Evolutionary conservation across 352 stramenopile genomes (phyloP), one percentile per base, ranked within the genome.

Genomic region (Globisporangium perplexum): DNA sequence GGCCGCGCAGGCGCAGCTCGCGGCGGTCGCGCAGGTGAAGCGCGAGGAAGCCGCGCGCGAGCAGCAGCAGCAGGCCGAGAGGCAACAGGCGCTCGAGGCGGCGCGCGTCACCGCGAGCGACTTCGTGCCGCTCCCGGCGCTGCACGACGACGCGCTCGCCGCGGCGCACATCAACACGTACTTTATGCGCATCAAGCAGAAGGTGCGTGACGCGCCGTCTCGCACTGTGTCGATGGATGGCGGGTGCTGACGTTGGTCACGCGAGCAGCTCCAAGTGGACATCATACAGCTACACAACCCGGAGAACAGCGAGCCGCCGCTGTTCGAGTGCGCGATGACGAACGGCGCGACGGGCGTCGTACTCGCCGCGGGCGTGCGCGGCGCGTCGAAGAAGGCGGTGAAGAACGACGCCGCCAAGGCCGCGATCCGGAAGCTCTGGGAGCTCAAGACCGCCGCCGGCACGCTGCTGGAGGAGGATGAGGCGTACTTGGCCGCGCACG

Each of bases 371-470:
- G 69, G 70, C 17, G 55, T 98, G 1, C 65, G 74, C 50, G 83
- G 46, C 0, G 35, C 52, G 1, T 90, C 77, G 0, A 90, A 95
- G 67, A 90, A 89, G 41, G 23, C 65, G 4, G 78, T 67, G 8
- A 88, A 95, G 57, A 88, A 86, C 17, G 70, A 87, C 5, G 77
- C 78, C 1, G 71, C 69, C 18, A 82, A 79, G 68, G 55, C 68
- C 23, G 74, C 69, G 7, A 87, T 88, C 38, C 72, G 93, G 41
- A 92, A 84, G 51, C 57, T 96, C 0, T 86, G 86, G 64, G 66
- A 82, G 36, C 68, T 76, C 35, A 97, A 97, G 49, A 69, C 74
- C 48, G 63, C 64, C 18, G 65, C 75, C 26, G 75, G 68, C 1
- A 80, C 77, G 23, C 60, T 81, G 42, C 51, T 69, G 14, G 59